Base-by-base conservation (phyloP, 768 basidiomycete genomes). In the Xerocomellus amylosporus region DNA sequence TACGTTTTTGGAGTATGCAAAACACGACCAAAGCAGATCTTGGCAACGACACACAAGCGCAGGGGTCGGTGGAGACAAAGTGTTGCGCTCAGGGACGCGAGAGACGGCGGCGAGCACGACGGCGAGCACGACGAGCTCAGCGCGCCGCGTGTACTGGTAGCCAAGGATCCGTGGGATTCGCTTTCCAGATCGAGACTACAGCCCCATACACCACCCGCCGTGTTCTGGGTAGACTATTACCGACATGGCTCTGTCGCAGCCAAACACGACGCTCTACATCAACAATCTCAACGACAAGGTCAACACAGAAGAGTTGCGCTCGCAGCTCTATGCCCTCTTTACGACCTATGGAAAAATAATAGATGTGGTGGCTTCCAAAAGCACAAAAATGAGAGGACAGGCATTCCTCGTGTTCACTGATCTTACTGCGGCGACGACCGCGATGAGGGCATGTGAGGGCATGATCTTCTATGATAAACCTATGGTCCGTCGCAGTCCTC, bases 401-500 rank as follows among this genome's bases (percentile, higher is more conserved):
- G 96, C 96, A 2, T 98, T 97, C 73, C 86, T 98, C 66, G 93
- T 96, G 64, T 98, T 97, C 74, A 81, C 84, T 47, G 96, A 98
- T 74, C 85, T 96, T 46, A 83, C 90, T 10, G 84, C 86, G 50
- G 92, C 93, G 54, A 98, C 96, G 6, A 84, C 92, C 50, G 96
- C 96, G 34, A 81, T 98, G 84, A 82, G 96, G 46, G 92, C 88
- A 43, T 88, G 94, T 67, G 89, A 93, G 65, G 96, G 96, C 51
- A 90, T 96, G 83, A 58, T 84, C 26, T 96, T 96, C 73, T 97
- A 96, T 67, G 89, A 93, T 66, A 94, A 93, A 66, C 89, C 90
- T 26, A 79, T 96, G 74, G 93, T 94, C 71, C 75, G 87, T 77
- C 45, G 37, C 44, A 36, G 41, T 57, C 53, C 45, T 48, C 49